phyloP scores from a whole-genome alignment of 129 eudicot genomes.

The Escallonia herrerae region DNA sequence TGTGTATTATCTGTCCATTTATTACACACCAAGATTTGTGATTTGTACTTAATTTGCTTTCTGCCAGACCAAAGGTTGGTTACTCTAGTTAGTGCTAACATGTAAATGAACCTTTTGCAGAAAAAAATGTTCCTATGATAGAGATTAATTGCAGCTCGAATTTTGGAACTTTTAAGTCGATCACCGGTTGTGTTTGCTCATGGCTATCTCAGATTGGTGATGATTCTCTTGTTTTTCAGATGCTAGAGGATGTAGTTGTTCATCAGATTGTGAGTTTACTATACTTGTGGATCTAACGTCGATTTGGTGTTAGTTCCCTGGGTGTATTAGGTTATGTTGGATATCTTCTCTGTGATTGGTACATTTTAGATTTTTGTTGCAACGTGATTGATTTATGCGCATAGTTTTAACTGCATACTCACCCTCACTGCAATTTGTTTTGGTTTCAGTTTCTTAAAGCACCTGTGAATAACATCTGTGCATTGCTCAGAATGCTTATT shows the following conservation, averaged over 20 bases:
- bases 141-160: slow-evolving; percentile 31
- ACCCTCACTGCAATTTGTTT: not conserved
- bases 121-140: slow-evolving; percentile 14
- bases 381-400: too few relatives aligned
- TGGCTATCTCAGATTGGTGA: slow-evolving; percentile 72
- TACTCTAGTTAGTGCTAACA: too few relatives aligned
- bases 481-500: slow-evolving; percentile 65
- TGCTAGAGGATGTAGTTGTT: slow-evolving; percentile 63
- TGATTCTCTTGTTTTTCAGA: slow-evolving; percentile 49
- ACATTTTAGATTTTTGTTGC: not conserved
- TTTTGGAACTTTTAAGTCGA: slow-evolving; percentile 34
- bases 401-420: too few relatives aligned
- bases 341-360: not conserved
- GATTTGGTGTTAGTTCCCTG: not conserved
- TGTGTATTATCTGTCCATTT: too few relatives aligned
- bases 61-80: too few relatives aligned
- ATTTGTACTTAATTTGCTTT: too few relatives aligned
- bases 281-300: not conserved
- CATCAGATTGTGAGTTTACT: slow-evolving; percentile 56
- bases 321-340: not conserved
- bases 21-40: too few relatives aligned
- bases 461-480: slow-evolving; percentile 63
- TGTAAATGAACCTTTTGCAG: slow-evolving; percentile 28
- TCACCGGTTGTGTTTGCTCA: slow-evolving; percentile 59
- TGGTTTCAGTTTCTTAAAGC: slow-evolving; percentile 36